These are phyloP conservation scores for Epichloe gansuensis DNA, from an alignment of 2,329 filamentous ascomycete genomes.

Conservation along the genomic window DNA sequence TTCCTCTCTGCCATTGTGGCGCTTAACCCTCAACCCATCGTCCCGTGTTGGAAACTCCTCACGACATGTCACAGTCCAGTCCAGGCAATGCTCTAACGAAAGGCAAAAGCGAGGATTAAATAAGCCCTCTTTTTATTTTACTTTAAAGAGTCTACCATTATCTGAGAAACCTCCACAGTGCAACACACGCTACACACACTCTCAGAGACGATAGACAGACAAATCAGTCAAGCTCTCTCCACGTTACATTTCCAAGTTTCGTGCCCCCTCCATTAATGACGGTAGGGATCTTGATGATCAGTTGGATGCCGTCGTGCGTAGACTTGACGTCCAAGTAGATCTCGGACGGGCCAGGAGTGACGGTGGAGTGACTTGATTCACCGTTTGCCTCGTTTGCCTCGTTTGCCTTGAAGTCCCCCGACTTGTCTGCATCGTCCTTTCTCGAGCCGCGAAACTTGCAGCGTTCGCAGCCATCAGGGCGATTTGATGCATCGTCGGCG, in stretches of 20 bases:
- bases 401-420: neutral
- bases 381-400: neutral
- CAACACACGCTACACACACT: too few species aligned
- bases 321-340: constrained; percentile 46
- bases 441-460: neutral
- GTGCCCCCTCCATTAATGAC: constrained; percentile 40
- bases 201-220: too few species aligned
- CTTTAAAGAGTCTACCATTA: too few species aligned
- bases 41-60: too few species aligned
- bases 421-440: neutral
- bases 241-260: constrained; percentile 1
- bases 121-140: too few species aligned
- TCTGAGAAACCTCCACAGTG: too few species aligned
- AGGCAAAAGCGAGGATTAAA: too few species aligned
- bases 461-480: neutral
- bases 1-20: too few species aligned
- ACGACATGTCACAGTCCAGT: too few species aligned
- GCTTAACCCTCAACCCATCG: too few species aligned
- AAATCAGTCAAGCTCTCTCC: neutral
- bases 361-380: neutral
- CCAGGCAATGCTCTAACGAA: too few species aligned
- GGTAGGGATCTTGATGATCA: constrained; percentile 45
- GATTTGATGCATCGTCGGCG: neutral
- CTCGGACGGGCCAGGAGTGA: constrained; percentile 34
- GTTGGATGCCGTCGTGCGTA: constrained; percentile 44